A percentile compares a stretch with the other conserved stretches of the same genome.
Conservation (phyloP, 306 rosid genomes). For the Arachis hypogaea region DNA sequence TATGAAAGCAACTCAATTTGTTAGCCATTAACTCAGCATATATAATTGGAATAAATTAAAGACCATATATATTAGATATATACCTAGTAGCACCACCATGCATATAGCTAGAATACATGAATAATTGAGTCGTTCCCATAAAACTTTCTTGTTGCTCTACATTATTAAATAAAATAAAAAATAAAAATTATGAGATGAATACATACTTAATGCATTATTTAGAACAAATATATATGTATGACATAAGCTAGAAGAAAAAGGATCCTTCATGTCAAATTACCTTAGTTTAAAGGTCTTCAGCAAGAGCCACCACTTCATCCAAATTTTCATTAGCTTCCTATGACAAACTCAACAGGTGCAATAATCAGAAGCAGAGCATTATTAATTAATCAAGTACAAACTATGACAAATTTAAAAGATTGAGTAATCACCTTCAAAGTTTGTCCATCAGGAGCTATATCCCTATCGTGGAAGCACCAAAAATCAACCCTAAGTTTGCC, state of each 20-base stretch:
- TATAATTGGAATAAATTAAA: not conserved
- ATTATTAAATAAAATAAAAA: slow-evolving; percentile 4
- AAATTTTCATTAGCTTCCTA: slow-evolving; percentile 80
- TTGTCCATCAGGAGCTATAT: slow-evolving; percentile 83
- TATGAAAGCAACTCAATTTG: slow-evolving; percentile 44
- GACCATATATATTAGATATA: not conserved
- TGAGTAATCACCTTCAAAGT: slow-evolving; percentile 46
- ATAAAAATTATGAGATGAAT: no score
- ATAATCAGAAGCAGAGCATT: no score
- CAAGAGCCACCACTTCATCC: slow-evolving; percentile 92
- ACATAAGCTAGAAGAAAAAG: not conserved
- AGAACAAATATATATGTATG: not conserved
- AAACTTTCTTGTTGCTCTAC: slow-evolving; percentile 71
- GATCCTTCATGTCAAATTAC: slow-evolving; percentile 45
- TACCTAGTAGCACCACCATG: slow-evolving; percentile 98
- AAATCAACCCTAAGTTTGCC: slow-evolving; percentile 80
- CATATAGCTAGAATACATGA: slow-evolving; percentile 95
- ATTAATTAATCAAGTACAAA: no score
- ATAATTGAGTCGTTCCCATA: slow-evolving; percentile 97
- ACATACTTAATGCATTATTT: no score
- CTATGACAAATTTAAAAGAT: no score
- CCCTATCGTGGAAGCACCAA: slow-evolving; percentile 99
- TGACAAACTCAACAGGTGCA: no score
- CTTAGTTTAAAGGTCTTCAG: slow-evolving; percentile 85
- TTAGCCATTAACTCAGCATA: slow-evolving; percentile 32